Base-by-base conservation (phyloP, 441 rosid genomes). In the Raphanus hybrid region DNA sequence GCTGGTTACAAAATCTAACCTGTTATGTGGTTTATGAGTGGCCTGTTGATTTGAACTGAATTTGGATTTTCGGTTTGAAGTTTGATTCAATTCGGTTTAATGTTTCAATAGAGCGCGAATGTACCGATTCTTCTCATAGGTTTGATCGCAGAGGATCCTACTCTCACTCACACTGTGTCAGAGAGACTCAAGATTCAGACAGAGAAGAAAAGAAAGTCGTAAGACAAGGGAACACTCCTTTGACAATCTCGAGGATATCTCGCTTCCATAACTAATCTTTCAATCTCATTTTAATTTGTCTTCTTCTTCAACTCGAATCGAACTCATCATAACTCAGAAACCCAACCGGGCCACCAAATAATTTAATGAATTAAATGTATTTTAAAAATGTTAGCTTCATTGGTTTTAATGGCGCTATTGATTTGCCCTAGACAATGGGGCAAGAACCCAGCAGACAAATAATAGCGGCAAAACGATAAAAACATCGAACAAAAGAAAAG, bases 161-260 rank as follows among this genome's bases (percentile, higher is more conserved):
- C 0, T 14, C 82, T 72, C 64, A 64, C 18, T 35, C 64, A 80
- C 70, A 80, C 77, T 65, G 41, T 50, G 65, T 61, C 65, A 61
- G 20, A 27, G 64, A 61, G 65, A 61, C 65, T 60, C 8, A 4
- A 60, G 35, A 58, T 67, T 74, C 82, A 27, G 68, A 73, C 54
- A 16, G 66, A 69, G 6, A 61, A 67, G 55, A 61, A 9, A 66
- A 62, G 50, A 54, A 57, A 32, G 64, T 75, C 58, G 3, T 54
- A 54, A 76, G 85, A 86, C 88, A 88, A 82, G 83, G 86, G 80
- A 86, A 88, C 91, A 78, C 76, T 74, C 75, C 11, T 82, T 88
- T 75, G 88, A 82, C 77, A 75, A 34, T 69, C 61, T 72, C 91
- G 84, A 89, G 86, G 73, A 57, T 18, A 76, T 67, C 82, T 73